Base-by-base conservation (phyloP, 495 filamentous ascomycete genomes). In the Penicillium macrosclerotiorum region DNA sequence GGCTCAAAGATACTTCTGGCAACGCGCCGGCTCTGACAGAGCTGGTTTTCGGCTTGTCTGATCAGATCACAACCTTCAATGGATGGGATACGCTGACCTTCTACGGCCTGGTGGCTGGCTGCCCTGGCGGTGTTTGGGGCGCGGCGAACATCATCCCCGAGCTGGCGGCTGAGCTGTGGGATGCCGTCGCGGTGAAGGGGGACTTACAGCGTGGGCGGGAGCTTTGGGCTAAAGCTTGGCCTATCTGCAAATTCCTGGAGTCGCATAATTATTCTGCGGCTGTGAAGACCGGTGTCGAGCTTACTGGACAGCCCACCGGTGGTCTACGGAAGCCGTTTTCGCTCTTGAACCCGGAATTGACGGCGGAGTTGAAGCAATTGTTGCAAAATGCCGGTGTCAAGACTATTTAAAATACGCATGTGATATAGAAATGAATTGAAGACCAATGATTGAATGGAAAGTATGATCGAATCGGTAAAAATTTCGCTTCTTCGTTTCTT, bases 51-150 rank as follows among this genome's bases (percentile, higher is more conserved):
- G 50, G 51, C 12, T 42, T 63, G 8, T 54, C 49, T 0, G 61
- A 69, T 30, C 41, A 67, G 41, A 59, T 67, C 27, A 63, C 54
- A 6, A 50, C 62, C 2, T 61, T 69, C 26, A 69, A 69, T 22
- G 65, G 65, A 0, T 69, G 65, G 65, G 65, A 69, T 53, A 67
- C 59, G 7, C 42, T 69, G 13, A 69, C 62, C 4, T 69, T 69
- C 46, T 69, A 67, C 37, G 65, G 65, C 8, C 44, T 69, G 27
- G 60, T 59, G 5, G 57, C 65, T 16, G 65, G 65, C 0, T 47
- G 57, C 2, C 51, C 45, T 0, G 65, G 65, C 19, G 57, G 49
- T 17, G 54, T 69, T 8, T 69, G 65, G 65, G 65, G 65, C 11
- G 65, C 65, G 4, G 59, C 63, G 5, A 69, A 69, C 25, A 51